Conservation (phyloP, 345 rosid genomes). For the Rhodamnia argentea region DNA sequence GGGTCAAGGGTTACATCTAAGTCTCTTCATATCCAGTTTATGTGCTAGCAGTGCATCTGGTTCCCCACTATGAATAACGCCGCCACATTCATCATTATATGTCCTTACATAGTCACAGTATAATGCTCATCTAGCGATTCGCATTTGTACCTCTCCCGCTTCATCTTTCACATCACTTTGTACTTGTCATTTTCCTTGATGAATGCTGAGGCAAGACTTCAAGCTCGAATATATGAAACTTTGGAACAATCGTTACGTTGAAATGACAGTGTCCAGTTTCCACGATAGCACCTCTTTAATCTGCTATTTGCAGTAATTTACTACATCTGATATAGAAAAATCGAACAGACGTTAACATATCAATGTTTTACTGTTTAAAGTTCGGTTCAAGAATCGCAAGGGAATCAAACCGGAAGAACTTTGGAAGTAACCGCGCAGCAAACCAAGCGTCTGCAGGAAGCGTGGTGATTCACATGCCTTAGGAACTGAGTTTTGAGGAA, state of each 20-base stretch:
- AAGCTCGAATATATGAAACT: not conserved
- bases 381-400: slow-evolving; percentile 94
- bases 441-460: slow-evolving; percentile 95
- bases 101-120: not conserved
- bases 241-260: not conserved
- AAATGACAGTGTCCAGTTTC: not conserved
- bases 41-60: not conserved
- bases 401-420: slow-evolving; percentile 80
- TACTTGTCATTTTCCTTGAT: not conserved
- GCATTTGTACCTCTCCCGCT: not conserved
- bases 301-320: not conserved
- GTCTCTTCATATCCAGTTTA: not conserved
- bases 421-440: slow-evolving; percentile 93
- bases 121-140: not conserved
- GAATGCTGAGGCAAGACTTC: not conserved
- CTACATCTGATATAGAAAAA: not conserved
- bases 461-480: slow-evolving; percentile 23
- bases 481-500: not conserved
- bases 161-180: not conserved
- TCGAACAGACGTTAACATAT: not conserved
- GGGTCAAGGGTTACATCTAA: not conserved
- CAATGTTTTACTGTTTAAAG: slow-evolving; percentile 12
- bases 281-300: not conserved
- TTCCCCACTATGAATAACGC: not conserved
- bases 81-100: not conserved